Conservation (phyloP, 2,329 filamentous ascomycete species). For the Verticillium nonalfalfae region DNA sequence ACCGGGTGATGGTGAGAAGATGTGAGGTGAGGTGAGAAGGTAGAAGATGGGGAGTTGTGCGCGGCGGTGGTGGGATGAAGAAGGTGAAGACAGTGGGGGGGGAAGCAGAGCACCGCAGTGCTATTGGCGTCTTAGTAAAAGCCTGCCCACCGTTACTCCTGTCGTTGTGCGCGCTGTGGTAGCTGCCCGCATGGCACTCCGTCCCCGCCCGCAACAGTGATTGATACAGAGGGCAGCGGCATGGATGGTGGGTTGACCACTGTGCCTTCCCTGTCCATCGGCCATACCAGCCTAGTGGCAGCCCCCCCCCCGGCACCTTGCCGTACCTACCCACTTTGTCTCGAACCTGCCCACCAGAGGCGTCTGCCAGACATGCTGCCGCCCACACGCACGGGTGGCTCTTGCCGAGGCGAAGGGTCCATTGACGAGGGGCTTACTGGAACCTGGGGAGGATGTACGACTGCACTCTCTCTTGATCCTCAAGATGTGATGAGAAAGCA, state of each 20-base stretch:
- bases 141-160: neutral
- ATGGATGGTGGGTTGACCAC: neutral
- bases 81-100: constrained; percentile 20
- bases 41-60: constrained; percentile 14
- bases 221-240: neutral
- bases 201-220: neutral
- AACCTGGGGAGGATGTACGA: neutral
- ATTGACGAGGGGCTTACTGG: neutral
- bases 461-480: too few species aligned
- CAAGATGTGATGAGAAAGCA: too few species aligned
- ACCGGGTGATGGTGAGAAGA: constrained; percentile 11
- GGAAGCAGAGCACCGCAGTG: constrained; percentile 4
- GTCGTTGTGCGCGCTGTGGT: neutral
- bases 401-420: neutral
- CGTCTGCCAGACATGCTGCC: neutral
- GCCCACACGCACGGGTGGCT: neutral
- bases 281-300: neutral
- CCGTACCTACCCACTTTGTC: neutral
- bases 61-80: constrained; percentile 15
- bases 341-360: neutral
- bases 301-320: neutral
- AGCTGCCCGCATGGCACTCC: neutral
- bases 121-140: neutral
- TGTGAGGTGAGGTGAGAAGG: constrained; percentile 19
- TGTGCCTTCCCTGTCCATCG: neutral